phyloP scores from a whole-genome alignment of 495 filamentous ascomycete species.

The Durotheca rogersii region DNA sequence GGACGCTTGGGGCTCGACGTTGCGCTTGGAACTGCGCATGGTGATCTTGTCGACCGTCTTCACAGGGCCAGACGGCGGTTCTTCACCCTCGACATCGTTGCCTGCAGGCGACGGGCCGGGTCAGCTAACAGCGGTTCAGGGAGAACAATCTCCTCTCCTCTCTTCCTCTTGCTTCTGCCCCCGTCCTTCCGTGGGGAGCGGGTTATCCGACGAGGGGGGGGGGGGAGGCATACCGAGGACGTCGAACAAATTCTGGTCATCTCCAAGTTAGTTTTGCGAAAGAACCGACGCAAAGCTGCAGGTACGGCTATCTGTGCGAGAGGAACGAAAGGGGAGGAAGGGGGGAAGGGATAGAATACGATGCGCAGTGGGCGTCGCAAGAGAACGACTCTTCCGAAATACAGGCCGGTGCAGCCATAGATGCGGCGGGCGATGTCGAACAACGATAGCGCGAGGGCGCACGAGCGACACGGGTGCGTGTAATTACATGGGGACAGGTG shows the following conservation, averaged over 20 bases:
- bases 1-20: conserved; percentile 73
- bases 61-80: conserved; percentile 73
- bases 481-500: no score
- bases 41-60: conserved; percentile 84
- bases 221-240: conserved; percentile 79
- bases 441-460: no score
- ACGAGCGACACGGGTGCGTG: no score
- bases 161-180: no score
- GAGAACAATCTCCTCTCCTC: conserved; percentile 33
- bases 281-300: conserved; percentile 3
- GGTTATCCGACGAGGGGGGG: conserved; percentile 26
- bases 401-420: no score
- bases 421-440: no score
- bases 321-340: background rate
- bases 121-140: conserved; percentile 30
- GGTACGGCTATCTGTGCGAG: background rate
- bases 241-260: conserved; percentile 75
- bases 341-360: conserved; percentile 3
- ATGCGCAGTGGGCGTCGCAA: conserved; percentile 6
- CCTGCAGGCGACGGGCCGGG: conserved; percentile 52
- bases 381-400: no score
- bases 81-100: conserved; percentile 83
- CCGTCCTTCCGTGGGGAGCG: no score
- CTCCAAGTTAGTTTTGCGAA: conserved; percentile 36
- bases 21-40: conserved; percentile 81